Evolutionary conservation across 2,329 filamentous ascomycete species (phyloP).

Genomic region (Boeremia exigua): DNA sequence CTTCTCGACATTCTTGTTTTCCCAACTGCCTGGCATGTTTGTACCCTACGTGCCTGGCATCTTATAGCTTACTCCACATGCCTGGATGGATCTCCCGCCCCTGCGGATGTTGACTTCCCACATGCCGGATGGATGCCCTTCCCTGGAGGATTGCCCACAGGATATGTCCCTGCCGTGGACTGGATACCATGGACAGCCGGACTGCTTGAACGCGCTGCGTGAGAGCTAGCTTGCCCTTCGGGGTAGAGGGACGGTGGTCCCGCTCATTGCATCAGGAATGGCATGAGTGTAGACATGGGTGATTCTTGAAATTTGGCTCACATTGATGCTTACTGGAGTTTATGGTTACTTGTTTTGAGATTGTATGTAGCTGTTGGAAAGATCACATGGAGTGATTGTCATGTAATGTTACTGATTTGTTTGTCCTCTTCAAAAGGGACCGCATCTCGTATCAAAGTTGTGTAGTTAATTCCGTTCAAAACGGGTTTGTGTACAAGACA

Average conservation of each 20-base stretch:
- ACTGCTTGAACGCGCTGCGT: slow-evolving; percentile 26
- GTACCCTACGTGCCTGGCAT: slow-evolving; percentile 30
- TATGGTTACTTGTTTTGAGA: slow-evolving; percentile 17
- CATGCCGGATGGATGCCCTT: slow-evolving; percentile 33
- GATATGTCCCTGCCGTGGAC: slow-evolving; percentile 37
- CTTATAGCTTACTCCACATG: slow-evolving; percentile 28
- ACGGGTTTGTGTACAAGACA: background rate
- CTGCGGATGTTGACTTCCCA: slow-evolving; percentile 32
- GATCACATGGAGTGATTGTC: background rate
- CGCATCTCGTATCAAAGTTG: background rate
- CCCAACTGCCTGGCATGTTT: slow-evolving; percentile 26
- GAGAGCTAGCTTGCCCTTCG: slow-evolving; percentile 22
- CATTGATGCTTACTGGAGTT: slow-evolving; percentile 21
- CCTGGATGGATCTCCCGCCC: slow-evolving; percentile 32
- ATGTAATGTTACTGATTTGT: slow-evolving; percentile 2
- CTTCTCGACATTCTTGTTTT: slow-evolving; percentile 24
- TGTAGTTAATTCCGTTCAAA: background rate
- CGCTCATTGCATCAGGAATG: slow-evolving; percentile 34
- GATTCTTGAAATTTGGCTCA: slow-evolving; percentile 32
- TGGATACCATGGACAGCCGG: slow-evolving; percentile 23
- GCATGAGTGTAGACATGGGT: slow-evolving; percentile 31
- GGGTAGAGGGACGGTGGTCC: slow-evolving; percentile 29
- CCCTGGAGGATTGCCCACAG: slow-evolving; percentile 26
- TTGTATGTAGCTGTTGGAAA: background rate
- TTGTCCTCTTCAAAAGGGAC: background rate